phyloP scores from a whole-genome alignment of 2,329 filamentous ascomycete species.

The Aureobasidium uvarum region DNA sequence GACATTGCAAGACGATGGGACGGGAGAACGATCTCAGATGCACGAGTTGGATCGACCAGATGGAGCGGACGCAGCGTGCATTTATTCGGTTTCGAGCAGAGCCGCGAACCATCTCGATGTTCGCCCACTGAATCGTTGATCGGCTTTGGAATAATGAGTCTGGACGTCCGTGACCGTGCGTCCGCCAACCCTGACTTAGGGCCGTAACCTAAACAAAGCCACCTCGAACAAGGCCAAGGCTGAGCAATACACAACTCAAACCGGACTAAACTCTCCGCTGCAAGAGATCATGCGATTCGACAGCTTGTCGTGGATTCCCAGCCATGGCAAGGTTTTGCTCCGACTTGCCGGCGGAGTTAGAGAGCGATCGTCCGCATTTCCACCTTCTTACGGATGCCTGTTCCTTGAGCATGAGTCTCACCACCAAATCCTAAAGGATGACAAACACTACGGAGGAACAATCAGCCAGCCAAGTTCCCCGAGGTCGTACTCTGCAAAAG shows the following conservation, averaged over 20 bases:
- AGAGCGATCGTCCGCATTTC: neutral
- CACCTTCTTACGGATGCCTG: neutral
- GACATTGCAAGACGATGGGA: slow-evolving; percentile 11
- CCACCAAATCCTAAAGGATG: neutral
- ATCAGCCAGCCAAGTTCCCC: neutral
- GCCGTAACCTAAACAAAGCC: slow-evolving; percentile 20
- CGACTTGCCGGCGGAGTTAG: neutral
- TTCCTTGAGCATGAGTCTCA: neutral
- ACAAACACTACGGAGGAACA: neutral
- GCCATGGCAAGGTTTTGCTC: neutral
- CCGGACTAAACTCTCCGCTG: slow-evolving; percentile 3
- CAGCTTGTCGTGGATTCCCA: neutral
- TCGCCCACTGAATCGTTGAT: slow-evolving; percentile 1
- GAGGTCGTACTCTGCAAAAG: neutral
- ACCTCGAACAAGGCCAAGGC: slow-evolving; percentile 5
- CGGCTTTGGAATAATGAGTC: neutral
- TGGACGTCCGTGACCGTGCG: neutral
- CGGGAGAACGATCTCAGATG: slow-evolving; percentile 20
- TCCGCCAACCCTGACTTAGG: neutral
- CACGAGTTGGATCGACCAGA: slow-evolving; percentile 24
- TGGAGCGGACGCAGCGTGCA: slow-evolving; percentile 17
- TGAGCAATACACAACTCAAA: neutral
- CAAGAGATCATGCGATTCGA: slow-evolving; percentile 12
- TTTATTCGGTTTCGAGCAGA: slow-evolving; percentile 7
- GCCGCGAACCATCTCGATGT: slow-evolving; percentile 11